These are phyloP conservation scores for Lepidium africanum DNA, from an alignment of 345 rosid species.

Conservation along the genomic window DNA sequence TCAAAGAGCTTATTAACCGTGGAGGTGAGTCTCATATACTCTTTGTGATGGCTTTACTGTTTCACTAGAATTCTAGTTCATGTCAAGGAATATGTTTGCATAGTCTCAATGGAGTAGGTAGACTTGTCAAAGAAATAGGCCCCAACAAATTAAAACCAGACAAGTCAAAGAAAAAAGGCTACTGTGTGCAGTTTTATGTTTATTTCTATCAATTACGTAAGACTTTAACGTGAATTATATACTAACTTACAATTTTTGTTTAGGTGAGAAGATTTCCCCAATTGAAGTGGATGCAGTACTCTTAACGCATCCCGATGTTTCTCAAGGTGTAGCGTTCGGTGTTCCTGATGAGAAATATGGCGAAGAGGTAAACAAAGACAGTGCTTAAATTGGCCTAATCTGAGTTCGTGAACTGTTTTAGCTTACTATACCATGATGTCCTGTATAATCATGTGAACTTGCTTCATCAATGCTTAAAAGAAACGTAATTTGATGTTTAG, in stretches of 20 bases:
- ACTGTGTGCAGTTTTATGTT: neutral
- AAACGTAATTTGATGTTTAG: neutral
- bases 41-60: neutral
- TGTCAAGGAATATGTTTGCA: neutral
- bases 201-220: neutral
- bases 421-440: neutral
- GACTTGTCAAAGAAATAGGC: neutral
- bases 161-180: slow-evolving; percentile 16
- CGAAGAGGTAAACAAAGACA: slow-evolving; percentile 61
- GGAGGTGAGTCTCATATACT: slow-evolving; percentile 54
- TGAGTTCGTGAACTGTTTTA: neutral
- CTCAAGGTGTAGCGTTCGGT: slow-evolving; percentile 82
- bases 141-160: neutral
- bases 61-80: neutral
- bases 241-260: neutral
- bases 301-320: slow-evolving; percentile 61
- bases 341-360: slow-evolving; percentile 95
- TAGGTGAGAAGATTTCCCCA: slow-evolving; percentile 96
- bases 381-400: neutral
- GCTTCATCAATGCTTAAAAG: neutral
- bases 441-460: neutral
- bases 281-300: slow-evolving; percentile 88
- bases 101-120: neutral
- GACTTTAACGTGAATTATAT: neutral
- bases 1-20: slow-evolving; percentile 96